Conservation (phyloP, 2,329 filamentous ascomycete genomes). For the Diaporthe vexans region DNA sequence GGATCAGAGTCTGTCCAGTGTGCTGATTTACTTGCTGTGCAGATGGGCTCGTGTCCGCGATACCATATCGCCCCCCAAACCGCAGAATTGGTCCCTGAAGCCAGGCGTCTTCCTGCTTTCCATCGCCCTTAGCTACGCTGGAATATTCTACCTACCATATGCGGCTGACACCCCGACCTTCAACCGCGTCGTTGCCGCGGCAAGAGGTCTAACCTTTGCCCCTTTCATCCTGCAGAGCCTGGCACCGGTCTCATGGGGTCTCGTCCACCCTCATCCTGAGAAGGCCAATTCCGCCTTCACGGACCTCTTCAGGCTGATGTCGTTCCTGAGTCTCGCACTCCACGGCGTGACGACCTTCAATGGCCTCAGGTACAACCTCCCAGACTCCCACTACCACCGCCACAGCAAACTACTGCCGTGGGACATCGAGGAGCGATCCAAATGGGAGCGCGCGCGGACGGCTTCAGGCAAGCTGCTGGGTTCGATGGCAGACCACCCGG, state of each 20-base stretch:
- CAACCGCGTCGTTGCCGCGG: constrained; percentile 49
- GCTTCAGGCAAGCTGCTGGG: constrained; percentile 62
- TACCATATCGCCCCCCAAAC: constrained; percentile 56
- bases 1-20: not conserved
- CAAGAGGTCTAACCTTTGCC: constrained; percentile 57
- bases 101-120: constrained; percentile 52
- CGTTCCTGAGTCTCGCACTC: constrained; percentile 58
- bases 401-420: constrained; percentile 62
- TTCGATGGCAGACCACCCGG: constrained; percentile 69
- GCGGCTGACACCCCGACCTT: constrained; percentile 58
- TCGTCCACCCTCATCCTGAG: constrained; percentile 56
- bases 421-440: constrained; percentile 59
- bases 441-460: constrained; percentile 60
- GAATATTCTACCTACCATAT: constrained; percentile 56
- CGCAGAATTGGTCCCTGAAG: constrained; percentile 59
- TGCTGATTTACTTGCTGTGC: not conserved
- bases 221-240: constrained; percentile 62
- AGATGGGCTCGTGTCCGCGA: constrained; percentile 49
- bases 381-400: constrained; percentile 62
- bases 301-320: constrained; percentile 62
- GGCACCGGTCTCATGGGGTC: constrained; percentile 65
- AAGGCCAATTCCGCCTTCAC: constrained; percentile 57
- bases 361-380: constrained; percentile 62
- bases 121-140: constrained; percentile 53
- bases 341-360: constrained; percentile 60